Evolutionary conservation across 805 yeast species (phyloP).

Genomic region (Candida bentonensis): DNA sequence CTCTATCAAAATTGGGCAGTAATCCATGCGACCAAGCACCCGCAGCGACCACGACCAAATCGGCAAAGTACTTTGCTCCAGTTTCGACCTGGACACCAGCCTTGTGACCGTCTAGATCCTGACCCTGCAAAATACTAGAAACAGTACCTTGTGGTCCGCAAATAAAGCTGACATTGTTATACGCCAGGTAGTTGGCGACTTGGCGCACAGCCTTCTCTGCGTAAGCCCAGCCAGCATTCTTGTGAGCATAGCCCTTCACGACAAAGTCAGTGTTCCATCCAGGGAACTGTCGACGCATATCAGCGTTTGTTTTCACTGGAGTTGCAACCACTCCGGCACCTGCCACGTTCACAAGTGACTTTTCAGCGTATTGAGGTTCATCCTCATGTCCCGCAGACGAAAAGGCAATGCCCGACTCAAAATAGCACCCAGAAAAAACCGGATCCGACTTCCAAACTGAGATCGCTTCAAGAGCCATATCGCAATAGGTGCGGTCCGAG

Average conservation of each 20-base stretch:
- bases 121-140: conserved; percentile 5
- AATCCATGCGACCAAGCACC: conserved; percentile 28
- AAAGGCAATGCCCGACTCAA: conserved; percentile 30
- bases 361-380: conserved; percentile 26
- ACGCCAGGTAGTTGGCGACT: conserved; percentile 18
- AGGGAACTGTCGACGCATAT: not conserved
- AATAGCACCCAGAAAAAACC: conserved; percentile 21
- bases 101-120: conserved; percentile 4
- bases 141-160: conserved; percentile 23
- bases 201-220: conserved; percentile 26
- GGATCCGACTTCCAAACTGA: conserved; percentile 25
- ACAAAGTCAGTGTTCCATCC: not conserved
- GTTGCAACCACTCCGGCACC: not conserved
- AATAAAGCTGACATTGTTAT: conserved; percentile 23
- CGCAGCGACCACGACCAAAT: conserved; percentile 21
- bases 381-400: conserved; percentile 22
- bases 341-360: not conserved
- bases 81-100: conserved; percentile 15
- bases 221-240: conserved; percentile 28
- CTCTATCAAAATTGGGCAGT: conserved; percentile 15
- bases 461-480: conserved; percentile 30
- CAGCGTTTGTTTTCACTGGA: not conserved
- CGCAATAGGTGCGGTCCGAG: conserved; percentile 25
- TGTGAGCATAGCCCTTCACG: not conserved
- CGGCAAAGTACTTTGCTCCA: conserved; percentile 22